Percentiles rank a stretch among this genome's conserved stretches.
These are phyloP conservation scores for Scenedesmus sp. DNA, from an alignment of 163 green algal species.

Conservation along the genomic window DNA sequence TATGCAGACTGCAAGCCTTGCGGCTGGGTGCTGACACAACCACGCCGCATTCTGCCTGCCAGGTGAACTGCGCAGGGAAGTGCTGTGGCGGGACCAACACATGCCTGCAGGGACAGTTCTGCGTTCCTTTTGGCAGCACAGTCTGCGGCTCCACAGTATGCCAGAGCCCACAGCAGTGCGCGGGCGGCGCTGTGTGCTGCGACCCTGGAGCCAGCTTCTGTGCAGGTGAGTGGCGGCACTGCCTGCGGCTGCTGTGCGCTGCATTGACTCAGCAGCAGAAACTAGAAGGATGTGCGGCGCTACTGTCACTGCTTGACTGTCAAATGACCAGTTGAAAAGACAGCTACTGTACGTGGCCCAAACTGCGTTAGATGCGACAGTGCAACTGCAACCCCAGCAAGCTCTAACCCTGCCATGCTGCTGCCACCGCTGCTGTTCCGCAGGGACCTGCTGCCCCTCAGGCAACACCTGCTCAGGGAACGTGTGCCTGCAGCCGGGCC, in stretches of 20 bases:
- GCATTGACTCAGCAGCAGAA: not conserved
- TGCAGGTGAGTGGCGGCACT: not conserved
- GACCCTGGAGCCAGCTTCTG: constrained; percentile 34
- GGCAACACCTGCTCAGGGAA: constrained; percentile 10
- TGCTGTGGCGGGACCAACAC: constrained; percentile 29
- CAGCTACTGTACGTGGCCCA: too few species aligned
- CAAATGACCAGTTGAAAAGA: not conserved
- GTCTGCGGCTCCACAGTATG: constrained; percentile 26
- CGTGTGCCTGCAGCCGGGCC: constrained; percentile 14
- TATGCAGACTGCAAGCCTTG: not conserved
- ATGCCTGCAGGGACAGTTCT: constrained; percentile 17
- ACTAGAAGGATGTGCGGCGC: too few species aligned
- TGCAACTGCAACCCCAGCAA: not conserved
- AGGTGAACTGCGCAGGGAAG: not conserved
- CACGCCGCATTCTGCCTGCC: not conserved
- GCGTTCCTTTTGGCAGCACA: constrained; percentile 25
- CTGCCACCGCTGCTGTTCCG: not conserved
- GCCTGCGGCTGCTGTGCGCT: not conserved
- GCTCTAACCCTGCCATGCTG: not conserved
- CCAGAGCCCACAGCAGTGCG: constrained; percentile 13
- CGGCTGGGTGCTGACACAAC: not conserved
- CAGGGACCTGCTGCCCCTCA: constrained; percentile 18
- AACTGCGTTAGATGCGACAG: too few species aligned
- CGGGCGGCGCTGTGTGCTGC: constrained; percentile 26
- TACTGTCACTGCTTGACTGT: not conserved